These are phyloP conservation scores for Salvia rosmarinus DNA, from an alignment of 257 asterid species.

Conservation along the genomic window DNA sequence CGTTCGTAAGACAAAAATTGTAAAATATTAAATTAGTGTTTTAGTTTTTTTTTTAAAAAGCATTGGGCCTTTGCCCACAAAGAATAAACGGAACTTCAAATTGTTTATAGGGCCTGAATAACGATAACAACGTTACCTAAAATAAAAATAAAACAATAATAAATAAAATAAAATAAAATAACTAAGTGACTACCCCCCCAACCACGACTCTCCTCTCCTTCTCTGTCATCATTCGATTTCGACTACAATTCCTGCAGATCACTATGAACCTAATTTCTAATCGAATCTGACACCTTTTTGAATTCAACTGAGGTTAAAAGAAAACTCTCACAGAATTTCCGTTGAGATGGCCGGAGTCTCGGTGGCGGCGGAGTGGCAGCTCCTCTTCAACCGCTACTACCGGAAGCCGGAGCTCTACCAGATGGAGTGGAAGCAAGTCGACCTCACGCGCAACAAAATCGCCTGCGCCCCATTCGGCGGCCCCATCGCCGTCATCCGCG, in stretches of 20 bases:
- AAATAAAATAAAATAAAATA: too few relatives aligned
- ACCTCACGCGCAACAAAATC: slow-evolving; percentile 85
- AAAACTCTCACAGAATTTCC: background rate
- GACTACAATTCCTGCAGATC: slow-evolving; percentile 27
- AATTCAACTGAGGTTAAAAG: background rate
- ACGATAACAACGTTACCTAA: too few relatives aligned
- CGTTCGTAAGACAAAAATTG: too few relatives aligned
- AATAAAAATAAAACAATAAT: too few relatives aligned
- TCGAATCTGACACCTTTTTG: background rate
- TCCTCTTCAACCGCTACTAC: slow-evolving; percentile 84
- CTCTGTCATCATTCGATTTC: background rate
- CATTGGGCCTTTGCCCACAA: too few relatives aligned
- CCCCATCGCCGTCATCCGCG: slow-evolving; percentile 93
- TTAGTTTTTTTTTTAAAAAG: too few relatives aligned
- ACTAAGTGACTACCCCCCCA: too few relatives aligned
- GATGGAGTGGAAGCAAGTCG: slow-evolving; percentile 94
- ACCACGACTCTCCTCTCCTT: slow-evolving; percentile 4
- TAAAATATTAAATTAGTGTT: too few relatives aligned
- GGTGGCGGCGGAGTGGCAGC: slow-evolving; percentile 99
- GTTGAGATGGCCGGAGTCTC: slow-evolving; percentile 77
- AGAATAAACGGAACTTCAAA: too few relatives aligned
- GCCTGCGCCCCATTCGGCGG: slow-evolving; percentile 98
- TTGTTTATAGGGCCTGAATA: too few relatives aligned
- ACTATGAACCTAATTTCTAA: slow-evolving; percentile 7
- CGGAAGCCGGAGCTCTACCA: slow-evolving; percentile 90